These are phyloP conservation scores for Echinosphaeria canescens DNA, from an alignment of 2,329 filamentous ascomycete genomes.

Conservation along the genomic window DNA sequence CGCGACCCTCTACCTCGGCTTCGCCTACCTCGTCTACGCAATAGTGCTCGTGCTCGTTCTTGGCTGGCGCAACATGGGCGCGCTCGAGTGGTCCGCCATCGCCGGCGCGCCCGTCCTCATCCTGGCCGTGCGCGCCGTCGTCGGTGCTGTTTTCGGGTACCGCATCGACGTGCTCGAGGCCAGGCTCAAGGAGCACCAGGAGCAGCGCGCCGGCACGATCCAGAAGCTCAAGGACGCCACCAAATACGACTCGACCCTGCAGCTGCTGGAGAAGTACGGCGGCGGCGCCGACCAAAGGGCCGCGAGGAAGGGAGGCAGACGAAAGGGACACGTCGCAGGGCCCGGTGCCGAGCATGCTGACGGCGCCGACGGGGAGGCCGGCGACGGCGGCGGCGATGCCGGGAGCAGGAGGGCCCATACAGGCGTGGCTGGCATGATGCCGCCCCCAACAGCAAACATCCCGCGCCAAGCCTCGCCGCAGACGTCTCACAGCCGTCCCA, in stretches of 20 bases:
- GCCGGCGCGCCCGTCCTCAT: conserved; percentile 68
- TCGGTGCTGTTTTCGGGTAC: conserved; percentile 59
- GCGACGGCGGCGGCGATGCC: conserved; percentile 2
- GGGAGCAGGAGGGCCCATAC: background rate
- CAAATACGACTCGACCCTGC: conserved; percentile 85
- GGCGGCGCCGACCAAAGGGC: conserved; percentile 20
- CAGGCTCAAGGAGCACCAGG: conserved; percentile 52
- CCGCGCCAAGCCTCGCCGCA: conserved; percentile 13
- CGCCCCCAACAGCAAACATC: conserved; percentile 43
- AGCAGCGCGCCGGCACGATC: conserved; percentile 70
- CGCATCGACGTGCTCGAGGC: conserved; percentile 49
- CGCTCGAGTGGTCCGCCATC: conserved; percentile 58
- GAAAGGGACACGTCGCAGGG: too few relatives aligned
- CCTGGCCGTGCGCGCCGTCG: conserved; percentile 44
- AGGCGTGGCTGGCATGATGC: conserved; percentile 23
- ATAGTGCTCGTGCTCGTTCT: conserved; percentile 70
- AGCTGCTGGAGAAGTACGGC: conserved; percentile 88
- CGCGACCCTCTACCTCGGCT: conserved; percentile 75
- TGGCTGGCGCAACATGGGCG: conserved; percentile 58
- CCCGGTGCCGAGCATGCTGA: conserved; percentile 4
- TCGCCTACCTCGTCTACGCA: conserved; percentile 74
- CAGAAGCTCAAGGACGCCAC: conserved; percentile 88
- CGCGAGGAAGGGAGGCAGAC: background rate
- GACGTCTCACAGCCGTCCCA: conserved; percentile 4
- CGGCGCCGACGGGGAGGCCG: conserved; percentile 9